phyloP scores from a whole-genome alignment of 495 filamentous ascomycete genomes.

The Podospora pseudocomata region DNA sequence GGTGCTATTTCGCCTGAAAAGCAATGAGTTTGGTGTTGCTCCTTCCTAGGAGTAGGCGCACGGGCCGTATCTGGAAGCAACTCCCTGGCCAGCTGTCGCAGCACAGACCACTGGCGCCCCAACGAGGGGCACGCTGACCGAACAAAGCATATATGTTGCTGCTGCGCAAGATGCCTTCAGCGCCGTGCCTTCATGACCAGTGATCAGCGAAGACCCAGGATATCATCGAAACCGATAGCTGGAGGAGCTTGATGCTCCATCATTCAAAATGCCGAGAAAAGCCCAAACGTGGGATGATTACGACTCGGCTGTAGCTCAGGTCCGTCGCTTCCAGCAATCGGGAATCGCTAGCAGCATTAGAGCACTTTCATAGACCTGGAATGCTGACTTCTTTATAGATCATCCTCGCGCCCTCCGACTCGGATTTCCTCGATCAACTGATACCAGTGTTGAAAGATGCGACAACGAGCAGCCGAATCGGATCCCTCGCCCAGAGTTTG shows the following conservation, averaged over 20 bases:
- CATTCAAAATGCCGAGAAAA: slow-evolving; percentile 43
- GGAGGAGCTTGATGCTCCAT: slow-evolving; percentile 18
- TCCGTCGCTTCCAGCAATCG: slow-evolving; percentile 17
- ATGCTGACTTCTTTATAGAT: slow-evolving; percentile 53
- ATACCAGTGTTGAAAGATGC: slow-evolving; percentile 91
- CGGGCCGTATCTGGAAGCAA: neutral
- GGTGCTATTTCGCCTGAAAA: neutral
- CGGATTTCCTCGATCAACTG: slow-evolving; percentile 91
- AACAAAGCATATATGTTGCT: neutral
- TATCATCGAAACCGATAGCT: neutral
- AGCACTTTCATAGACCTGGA: neutral
- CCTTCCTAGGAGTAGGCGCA: neutral
- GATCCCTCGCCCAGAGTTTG: slow-evolving; percentile 71
- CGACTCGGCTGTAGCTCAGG: slow-evolving; percentile 51
- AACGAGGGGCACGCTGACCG: neutral
- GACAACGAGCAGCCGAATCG: slow-evolving; percentile 66
- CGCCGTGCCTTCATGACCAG: neutral
- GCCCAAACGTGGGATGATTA: slow-evolving; percentile 53
- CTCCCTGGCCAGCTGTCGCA: neutral
- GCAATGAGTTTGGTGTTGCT: neutral
- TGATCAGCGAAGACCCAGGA: neutral
- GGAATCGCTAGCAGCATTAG: neutral
- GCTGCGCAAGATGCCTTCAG: neutral
- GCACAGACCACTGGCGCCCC: neutral
- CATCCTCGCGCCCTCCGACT: slow-evolving; percentile 83